Conservation (phyloP, 352 stramenopile species). For the Plasmopara viticola region DNA sequence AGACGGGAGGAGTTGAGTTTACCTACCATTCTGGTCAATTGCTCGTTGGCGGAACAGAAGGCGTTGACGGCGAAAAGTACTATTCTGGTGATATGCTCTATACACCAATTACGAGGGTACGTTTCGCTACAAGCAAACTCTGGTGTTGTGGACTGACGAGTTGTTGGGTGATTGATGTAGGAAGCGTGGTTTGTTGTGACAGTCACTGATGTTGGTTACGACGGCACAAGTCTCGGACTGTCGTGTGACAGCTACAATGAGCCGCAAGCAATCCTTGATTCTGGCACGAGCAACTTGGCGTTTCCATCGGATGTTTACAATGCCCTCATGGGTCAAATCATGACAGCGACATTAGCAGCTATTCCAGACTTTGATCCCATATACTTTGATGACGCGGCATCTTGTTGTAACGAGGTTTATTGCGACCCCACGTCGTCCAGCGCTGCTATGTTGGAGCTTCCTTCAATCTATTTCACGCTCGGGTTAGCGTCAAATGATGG, state of each 20-base stretch:
- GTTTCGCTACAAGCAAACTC: neutral
- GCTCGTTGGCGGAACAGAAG: slow-evolving; percentile 57
- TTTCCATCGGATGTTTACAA: slow-evolving; percentile 75
- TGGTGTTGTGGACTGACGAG: neutral
- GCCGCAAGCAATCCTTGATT: slow-evolving; percentile 75
- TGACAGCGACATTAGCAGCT: slow-evolving; percentile 40
- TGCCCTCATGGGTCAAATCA: slow-evolving; percentile 62
- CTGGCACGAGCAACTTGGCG: slow-evolving; percentile 74
- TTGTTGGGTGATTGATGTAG: slow-evolving; percentile 19
- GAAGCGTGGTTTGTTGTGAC: slow-evolving; percentile 80
- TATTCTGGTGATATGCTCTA: slow-evolving; percentile 72
- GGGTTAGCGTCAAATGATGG: slow-evolving; percentile 43
- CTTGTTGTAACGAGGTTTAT: slow-evolving; percentile 63
- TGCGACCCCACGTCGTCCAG: slow-evolving; percentile 54
- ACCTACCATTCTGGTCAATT: slow-evolving; percentile 56
- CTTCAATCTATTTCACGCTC: slow-evolving; percentile 74
- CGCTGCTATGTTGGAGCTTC: slow-evolving; percentile 49
- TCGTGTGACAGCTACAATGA: slow-evolving; percentile 67
- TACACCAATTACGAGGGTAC: slow-evolving; percentile 57
- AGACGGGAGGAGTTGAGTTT: slow-evolving; percentile 30
- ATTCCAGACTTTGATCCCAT: slow-evolving; percentile 57
- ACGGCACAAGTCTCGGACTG: slow-evolving; percentile 48
- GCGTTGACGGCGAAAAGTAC: slow-evolving; percentile 45
- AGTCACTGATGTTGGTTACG: slow-evolving; percentile 66
- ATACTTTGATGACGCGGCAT: slow-evolving; percentile 66